These are phyloP conservation scores for Fennellomyces sp. DNA, from an alignment of 371 early-diverging fungal genomes.

Conservation along the genomic window DNA sequence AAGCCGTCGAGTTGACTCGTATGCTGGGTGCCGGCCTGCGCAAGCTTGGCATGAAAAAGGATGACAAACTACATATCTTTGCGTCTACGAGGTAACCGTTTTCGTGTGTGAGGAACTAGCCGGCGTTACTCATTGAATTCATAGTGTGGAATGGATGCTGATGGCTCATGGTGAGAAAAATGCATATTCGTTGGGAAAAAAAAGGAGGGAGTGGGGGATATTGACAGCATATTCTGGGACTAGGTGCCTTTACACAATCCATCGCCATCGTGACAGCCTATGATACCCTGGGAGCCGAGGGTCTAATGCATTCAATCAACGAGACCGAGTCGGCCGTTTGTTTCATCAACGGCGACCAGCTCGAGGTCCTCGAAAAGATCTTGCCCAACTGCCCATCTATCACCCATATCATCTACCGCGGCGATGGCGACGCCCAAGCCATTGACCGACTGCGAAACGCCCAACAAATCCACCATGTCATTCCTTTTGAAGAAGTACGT, in stretches of 20 bases:
- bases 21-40: constrained; percentile 69
- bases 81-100: constrained; percentile 74
- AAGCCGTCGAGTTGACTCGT: constrained; percentile 50
- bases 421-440: constrained; percentile 56
- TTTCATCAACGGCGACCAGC: constrained; percentile 80
- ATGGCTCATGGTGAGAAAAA: constrained; percentile 73
- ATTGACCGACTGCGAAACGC: constrained; percentile 44
- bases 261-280: constrained; percentile 85
- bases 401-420: constrained; percentile 76
- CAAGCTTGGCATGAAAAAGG: constrained; percentile 63
- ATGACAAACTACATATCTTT: constrained; percentile 71
- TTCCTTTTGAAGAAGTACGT: constrained; percentile 57
- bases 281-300: constrained; percentile 89
- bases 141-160: constrained; percentile 78
- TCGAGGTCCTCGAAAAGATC: constrained; percentile 67
- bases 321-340: constrained; percentile 77
- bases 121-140: background rate
- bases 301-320: constrained; percentile 82
- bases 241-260: constrained; percentile 71
- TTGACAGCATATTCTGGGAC: background rate
- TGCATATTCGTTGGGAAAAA: no score
- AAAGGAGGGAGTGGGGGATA: background rate
- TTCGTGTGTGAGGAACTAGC: background rate
- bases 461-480: constrained; percentile 13
- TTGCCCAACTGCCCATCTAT: constrained; percentile 62